A percentile compares a stretch with the other conserved stretches of the same genome.
Conservation (phyloP, 2,329 filamentous ascomycete species). For the Coniosporium tulheliwenetii region DNA sequence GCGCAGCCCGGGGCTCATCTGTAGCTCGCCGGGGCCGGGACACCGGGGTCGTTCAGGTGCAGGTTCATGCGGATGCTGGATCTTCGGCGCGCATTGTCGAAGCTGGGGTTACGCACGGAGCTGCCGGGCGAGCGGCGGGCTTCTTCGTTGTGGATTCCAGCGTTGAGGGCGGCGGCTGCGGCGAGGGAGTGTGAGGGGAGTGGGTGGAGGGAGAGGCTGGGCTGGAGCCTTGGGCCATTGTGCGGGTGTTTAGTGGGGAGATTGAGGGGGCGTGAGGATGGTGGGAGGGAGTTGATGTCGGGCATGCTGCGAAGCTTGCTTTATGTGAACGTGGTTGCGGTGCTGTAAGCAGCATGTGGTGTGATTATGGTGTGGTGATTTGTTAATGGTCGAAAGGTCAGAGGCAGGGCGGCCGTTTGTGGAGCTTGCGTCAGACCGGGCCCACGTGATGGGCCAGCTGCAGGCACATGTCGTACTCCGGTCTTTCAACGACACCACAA, state of each 20-base stretch:
- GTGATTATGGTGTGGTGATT: no score
- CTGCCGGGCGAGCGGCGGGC: constrained; percentile 33
- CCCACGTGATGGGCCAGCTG: no score
- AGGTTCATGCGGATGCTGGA: constrained; percentile 60
- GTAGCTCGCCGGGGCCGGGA: constrained; percentile 56
- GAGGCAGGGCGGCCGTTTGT: no score
- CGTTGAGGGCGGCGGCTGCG: constrained; percentile 63
- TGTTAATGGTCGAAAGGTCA: no score
- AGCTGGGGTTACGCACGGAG: constrained; percentile 25
- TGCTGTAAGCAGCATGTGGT: no score
- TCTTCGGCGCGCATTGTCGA: constrained; percentile 39
- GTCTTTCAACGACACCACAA: no score
- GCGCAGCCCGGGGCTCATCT: constrained; percentile 23
- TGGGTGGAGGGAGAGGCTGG: constrained; percentile 32
- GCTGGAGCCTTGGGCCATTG: constrained; percentile 7
- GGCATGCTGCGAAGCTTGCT: constrained; percentile 13
- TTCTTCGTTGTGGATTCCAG: constrained; percentile 52
- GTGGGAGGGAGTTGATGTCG: constrained; percentile 44
- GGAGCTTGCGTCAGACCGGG: no score
- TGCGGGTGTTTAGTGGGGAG: constrained; percentile 12
- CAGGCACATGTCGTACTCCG: no score
- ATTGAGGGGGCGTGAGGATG: constrained; percentile 24
- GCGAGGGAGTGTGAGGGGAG: constrained; percentile 55
- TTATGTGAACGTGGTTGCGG: no score
- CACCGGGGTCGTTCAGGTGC: constrained; percentile 52